Conservation (phyloP, 1,284 basidiomycete genomes). For the Hemileia vastatrix region DNA sequence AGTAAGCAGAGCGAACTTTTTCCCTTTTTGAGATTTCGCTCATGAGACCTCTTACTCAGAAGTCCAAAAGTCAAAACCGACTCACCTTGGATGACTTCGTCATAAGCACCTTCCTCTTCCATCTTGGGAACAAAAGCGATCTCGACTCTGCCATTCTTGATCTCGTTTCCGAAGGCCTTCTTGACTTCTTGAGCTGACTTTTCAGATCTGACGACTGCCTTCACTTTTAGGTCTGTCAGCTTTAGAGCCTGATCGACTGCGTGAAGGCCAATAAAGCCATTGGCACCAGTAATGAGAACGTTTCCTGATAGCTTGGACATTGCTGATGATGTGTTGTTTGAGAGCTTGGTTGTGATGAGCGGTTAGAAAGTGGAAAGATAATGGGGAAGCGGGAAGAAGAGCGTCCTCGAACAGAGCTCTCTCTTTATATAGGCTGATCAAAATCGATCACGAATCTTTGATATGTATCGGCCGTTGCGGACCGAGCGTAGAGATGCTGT, state of each 20-base stretch:
- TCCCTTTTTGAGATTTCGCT: no score
- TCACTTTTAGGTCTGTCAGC: background rate
- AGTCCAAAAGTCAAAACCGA: background rate
- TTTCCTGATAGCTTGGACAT: background rate
- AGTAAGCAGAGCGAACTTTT: background rate
- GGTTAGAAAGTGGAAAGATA: background rate
- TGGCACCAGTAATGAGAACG: background rate
- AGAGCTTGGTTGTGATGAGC: background rate
- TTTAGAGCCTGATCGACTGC: background rate
- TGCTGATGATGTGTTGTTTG: background rate
- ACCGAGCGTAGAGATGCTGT: no score
- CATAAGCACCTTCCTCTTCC: background rate
- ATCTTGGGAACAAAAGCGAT: background rate
- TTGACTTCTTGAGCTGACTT: background rate
- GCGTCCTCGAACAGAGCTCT: no score
- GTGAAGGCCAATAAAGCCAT: background rate
- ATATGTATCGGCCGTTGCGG: no score
- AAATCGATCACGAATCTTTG: no score
- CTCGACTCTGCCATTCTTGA: background rate
- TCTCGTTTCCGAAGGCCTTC: background rate
- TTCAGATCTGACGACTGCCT: background rate
- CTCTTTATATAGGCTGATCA: no score
- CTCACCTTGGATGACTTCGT: background rate
- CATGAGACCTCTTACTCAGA: no score
- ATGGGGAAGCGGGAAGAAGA: background rate